Evolutionary conservation across 2,329 filamentous ascomycete species (phyloP), one percentile per base, ranked within the genome.

Genomic region (Alternaria burnsii): DNA sequence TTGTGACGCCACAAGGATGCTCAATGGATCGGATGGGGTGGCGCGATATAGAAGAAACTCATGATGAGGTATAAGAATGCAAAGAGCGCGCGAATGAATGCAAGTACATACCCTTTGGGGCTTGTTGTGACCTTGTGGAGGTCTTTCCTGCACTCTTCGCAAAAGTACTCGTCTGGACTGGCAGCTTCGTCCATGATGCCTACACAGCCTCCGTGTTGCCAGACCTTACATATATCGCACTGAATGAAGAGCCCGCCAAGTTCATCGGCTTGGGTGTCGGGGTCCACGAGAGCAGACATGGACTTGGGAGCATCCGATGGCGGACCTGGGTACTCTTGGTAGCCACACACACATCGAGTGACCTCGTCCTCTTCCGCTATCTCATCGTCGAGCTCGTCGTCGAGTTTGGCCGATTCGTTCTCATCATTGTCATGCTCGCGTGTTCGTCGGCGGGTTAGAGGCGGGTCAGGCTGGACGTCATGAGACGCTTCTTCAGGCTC

Each of bases 141-240:
- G 76, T 97, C 93, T 76, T 93, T 93, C 68, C 91, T 89, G 81
- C 95, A 99, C 78, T 93, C 87, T 81, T 99, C 95, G 81, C 95
- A 99, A 76, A 95, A 99, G 82, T 99, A 99, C 79, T 98, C 94
- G 55, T 98, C 94, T 10, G 95, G 95, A 67, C 92, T 94, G 77
- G 91, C 90, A 69, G 92, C 90, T 79, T 97, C 94, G 69, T 95
- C 95, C 82, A 97, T 93, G 74, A 99, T 97, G 62, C 95, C 94
- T 61, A 99, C 94, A 76, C 95, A 99, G 62, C 94, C 94, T 72
- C 95, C 95, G 78, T 99, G 95, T 79, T 99, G 95, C 95, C 94
- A 99, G 65, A 98, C 95, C 78, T 97, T 96, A 84, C 95, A 99
- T 66, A 92, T 85, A 81, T 98, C 95, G 86, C 95, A 99, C 83